A percentile compares a stretch with the other conserved stretches of the same genome.
Conservation (phyloP, 129 eudicot genomes). For the Pseudognaphalium luteoalbum region DNA sequence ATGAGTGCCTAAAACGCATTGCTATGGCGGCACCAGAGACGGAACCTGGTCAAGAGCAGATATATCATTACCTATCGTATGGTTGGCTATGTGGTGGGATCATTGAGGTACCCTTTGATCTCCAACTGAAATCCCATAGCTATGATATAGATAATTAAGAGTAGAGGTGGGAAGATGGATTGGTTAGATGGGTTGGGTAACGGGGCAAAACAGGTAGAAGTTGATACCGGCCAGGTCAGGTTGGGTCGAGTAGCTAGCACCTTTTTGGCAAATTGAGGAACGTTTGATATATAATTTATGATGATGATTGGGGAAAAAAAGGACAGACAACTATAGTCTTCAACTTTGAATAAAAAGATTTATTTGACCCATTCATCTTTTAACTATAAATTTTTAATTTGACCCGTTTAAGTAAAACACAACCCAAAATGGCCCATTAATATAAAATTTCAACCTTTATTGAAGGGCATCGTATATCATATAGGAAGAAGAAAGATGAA, state of each 20-base stretch:
- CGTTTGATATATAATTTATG: not conserved
- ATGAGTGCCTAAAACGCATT: conserved; percentile 64
- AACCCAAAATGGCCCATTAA: not conserved
- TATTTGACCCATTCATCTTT: not conserved
- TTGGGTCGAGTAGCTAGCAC: not conserved
- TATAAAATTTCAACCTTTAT: not conserved
- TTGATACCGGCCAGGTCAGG: not conserved
- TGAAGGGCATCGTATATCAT: not conserved
- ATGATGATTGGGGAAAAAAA: not conserved
- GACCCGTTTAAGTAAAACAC: not conserved
- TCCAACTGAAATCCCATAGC: not conserved
- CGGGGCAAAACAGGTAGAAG: not conserved
- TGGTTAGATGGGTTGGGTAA: not conserved
- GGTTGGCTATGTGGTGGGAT: conserved; percentile 97
- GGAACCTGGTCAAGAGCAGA: conserved; percentile 76
- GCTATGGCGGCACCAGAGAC: conserved; percentile 59
- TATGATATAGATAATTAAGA: not conserved
- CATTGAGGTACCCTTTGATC: conserved; percentile 59
- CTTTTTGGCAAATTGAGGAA: not conserved
- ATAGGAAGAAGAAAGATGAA: not conserved
- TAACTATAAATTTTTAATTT: too few species aligned
- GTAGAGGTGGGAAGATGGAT: not conserved
- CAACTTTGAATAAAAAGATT: not conserved
- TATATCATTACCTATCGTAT: conserved; percentile 80
- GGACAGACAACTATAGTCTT: not conserved